Evolutionary conservation across 202 grass and related monocot genomes (phyloP).

Genomic region (Saccharum hybrid): DNA sequence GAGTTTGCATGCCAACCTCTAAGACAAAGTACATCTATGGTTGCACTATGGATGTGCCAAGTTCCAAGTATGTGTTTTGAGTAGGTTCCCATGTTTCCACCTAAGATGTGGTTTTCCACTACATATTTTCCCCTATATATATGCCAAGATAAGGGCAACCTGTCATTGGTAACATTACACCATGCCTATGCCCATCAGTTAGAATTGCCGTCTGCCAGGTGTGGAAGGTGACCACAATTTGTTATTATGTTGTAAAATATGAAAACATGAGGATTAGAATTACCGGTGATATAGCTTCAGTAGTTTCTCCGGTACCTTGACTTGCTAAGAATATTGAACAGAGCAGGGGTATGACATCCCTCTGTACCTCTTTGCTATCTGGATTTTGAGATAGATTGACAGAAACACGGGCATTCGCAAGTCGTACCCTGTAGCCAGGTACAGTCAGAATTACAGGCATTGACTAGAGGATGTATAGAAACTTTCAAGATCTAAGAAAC

Average conservation of each 20-base stretch:
- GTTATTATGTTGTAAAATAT: constrained; percentile 1
- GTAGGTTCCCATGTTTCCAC: background rate
- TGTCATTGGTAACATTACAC: background rate
- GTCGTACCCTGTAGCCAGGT: constrained; percentile 64
- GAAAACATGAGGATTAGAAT: constrained; percentile 35
- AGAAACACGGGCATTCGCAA: constrained; percentile 75
- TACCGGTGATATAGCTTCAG: constrained; percentile 69
- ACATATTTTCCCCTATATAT: background rate
- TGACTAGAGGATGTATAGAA: constrained; percentile 6
- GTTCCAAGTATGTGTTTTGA: background rate
- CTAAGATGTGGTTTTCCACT: background rate
- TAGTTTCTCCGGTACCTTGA: constrained; percentile 72
- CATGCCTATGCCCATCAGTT: background rate
- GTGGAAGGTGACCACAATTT: constrained; percentile 14
- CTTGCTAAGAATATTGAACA: constrained; percentile 93
- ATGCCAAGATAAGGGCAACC: background rate
- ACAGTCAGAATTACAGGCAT: constrained; percentile 23
- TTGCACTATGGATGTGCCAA: background rate
- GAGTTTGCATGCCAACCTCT: background rate
- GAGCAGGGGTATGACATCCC: constrained; percentile 90
- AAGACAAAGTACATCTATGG: background rate
- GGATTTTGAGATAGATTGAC: constrained; percentile 53
- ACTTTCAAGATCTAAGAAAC: constrained; percentile 15
- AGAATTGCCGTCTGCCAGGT: constrained; percentile 34
- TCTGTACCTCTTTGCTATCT: constrained; percentile 52